Base-by-base conservation (phyloP, 2,329 filamentous ascomycete species). In the Parasarocladium wereldwijsianum region DNA sequence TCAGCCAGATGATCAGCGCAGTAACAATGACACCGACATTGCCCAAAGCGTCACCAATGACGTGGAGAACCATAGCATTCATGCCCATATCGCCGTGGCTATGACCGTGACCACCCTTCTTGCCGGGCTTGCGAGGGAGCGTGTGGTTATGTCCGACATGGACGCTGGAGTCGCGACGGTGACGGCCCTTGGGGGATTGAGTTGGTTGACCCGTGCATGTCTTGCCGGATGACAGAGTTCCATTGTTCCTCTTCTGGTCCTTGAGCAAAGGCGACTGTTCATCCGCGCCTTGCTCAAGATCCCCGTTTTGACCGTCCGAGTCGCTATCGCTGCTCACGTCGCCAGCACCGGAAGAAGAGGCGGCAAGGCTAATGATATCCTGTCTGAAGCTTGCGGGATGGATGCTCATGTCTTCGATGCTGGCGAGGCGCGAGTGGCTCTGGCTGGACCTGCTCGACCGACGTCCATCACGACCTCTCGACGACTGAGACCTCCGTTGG, bases 21-120 rank as follows among this genome's bases (percentile, higher is more conserved):
- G 83, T 83, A 27, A 65, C 64, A 38, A 92, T 92, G 40, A 92
- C 83, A 43, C 83, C 84, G 32, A 92, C 69, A 46, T 92, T 92
- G 40, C 83, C 84, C 3, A 92, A 66, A 26, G 82, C 82, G 52
- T 92, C 83, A 24, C 84, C 83, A 38, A 92, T 66, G 24, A 81
- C 76, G 43, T 81, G 76, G 17, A 81, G 62, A 34, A 86, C 58
- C 60, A 86, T 77, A 30, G 78, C 81, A 31, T 82, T 81, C 87
- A 98, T 96, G 52, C 93, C 93, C 62, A 98, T 78, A 47, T 98
- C 86, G 35, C 62, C 76, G 49, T 93, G 84, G 38, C 62, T 81
- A 51, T 92, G 84, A 17, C 79, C 72, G 41, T 79, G 72, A 17
- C 75, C 69, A 16, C 75, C 69, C 36, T 70, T 67, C 36, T 71